Conservation (phyloP, 2,329 filamentous ascomycete genomes). For the Chaetomium sp. region DNA sequence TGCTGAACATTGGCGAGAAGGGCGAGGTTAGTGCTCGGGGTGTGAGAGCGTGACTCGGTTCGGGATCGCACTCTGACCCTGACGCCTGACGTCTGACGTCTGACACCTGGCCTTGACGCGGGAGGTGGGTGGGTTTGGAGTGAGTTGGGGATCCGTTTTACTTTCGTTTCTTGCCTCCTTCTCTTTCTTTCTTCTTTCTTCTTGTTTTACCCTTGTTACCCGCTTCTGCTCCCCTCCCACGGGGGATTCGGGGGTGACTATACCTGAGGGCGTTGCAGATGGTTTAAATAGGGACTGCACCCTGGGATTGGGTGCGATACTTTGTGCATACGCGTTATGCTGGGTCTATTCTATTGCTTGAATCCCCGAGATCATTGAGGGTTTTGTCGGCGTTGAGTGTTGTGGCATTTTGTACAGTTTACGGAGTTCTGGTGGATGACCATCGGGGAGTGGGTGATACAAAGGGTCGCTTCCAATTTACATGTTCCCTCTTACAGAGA, state of each 20-base stretch:
- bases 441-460: not conserved
- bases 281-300: not conserved
- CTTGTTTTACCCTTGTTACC: not conserved
- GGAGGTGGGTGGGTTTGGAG: not conserved
- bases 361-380: not conserved
- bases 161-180: not conserved
- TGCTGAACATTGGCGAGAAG: conserved; percentile 63
- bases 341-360: not conserved
- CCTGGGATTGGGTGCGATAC: not conserved
- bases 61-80: not conserved
- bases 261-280: not conserved
- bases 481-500: not conserved
- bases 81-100: not conserved
- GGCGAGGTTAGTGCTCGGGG: conserved; percentile 64
- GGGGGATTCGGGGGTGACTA: not conserved
- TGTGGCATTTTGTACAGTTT: not conserved
- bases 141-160: not conserved
- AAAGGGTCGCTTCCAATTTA: not conserved
- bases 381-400: conserved; percentile 2
- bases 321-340: not conserved
- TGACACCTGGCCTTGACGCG: too few relatives aligned
- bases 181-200: not conserved
- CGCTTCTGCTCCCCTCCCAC: not conserved
- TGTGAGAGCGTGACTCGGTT: conserved; percentile 46
- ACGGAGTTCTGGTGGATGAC: not conserved